phyloP scores from a whole-genome alignment of 257 asterid species.

The Nicotiana paniculata region DNA sequence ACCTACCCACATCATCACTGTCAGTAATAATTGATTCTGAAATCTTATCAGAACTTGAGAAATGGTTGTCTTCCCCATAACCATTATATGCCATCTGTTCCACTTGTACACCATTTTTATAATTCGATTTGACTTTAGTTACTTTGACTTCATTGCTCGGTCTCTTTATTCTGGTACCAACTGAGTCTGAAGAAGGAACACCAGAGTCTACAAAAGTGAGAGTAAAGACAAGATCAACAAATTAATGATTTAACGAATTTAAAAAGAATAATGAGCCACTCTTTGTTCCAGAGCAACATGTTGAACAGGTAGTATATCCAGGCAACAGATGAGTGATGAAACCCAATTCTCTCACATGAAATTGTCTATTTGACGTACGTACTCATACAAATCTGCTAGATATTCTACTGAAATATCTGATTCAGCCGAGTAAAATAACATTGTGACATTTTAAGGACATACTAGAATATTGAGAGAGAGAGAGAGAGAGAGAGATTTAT shows the following conservation, averaged over 20 bases:
- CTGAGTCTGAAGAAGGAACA: slow-evolving; percentile 42
- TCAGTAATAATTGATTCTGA: slow-evolving; percentile 10
- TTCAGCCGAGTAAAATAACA: not conserved
- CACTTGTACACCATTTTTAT: slow-evolving; percentile 15
- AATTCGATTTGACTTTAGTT: slow-evolving; percentile 28
- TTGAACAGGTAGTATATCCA: not conserved
- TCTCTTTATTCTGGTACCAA: not conserved
- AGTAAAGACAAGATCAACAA: not conserved
- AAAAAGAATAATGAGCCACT: not conserved
- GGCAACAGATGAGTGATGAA: not conserved
- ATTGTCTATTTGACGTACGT: not conserved
- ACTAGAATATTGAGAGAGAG: not conserved
- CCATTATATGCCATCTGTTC: slow-evolving; percentile 24
- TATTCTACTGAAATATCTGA: not conserved
- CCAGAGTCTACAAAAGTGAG: slow-evolving; percentile 45
- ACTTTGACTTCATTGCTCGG: slow-evolving; percentile 31
- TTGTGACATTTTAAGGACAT: not conserved
- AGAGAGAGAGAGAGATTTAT: not conserved
- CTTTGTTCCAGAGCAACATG: not conserved
- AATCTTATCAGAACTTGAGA: slow-evolving; percentile 28
- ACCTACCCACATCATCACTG: slow-evolving; percentile 74
- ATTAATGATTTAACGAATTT: not conserved
- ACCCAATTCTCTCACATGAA: not conserved
- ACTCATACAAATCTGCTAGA: not conserved
- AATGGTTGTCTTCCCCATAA: slow-evolving; percentile 26